Conservation (phyloP, 176 grass and related monocot species). For the Oryza rufipogon region DNA sequence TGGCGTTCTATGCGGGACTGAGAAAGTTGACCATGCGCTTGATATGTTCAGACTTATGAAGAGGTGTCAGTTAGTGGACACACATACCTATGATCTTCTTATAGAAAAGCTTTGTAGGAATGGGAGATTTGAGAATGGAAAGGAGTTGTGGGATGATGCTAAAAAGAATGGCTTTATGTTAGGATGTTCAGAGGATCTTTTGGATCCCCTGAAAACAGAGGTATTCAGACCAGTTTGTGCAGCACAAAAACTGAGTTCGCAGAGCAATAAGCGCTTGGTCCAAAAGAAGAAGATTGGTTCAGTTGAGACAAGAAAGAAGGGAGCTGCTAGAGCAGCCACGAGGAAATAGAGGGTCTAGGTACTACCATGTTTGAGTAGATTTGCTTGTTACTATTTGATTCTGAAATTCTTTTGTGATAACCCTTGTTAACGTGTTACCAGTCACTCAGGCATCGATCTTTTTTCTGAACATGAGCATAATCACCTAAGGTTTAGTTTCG, state of each 20-base stretch:
- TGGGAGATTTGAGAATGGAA: slow-evolving; percentile 64
- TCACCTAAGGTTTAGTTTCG: neutral
- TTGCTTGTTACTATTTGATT: slow-evolving; percentile 12
- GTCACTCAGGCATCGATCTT: neutral
- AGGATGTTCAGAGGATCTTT: slow-evolving; percentile 62
- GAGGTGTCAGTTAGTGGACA: slow-evolving; percentile 30
- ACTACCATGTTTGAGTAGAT: slow-evolving; percentile 3
- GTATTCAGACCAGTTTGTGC: slow-evolving; percentile 53
- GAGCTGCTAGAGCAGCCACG: neutral
- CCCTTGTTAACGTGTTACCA: slow-evolving; percentile 27
- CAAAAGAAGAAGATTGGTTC: slow-evolving; percentile 39
- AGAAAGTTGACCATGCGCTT: slow-evolving; percentile 64
- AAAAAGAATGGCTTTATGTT: slow-evolving; percentile 48
- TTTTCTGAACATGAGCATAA: neutral
- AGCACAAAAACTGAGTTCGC: slow-evolving; percentile 35
- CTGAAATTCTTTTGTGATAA: slow-evolving; percentile 26
- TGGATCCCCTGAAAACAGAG: slow-evolving; percentile 71
- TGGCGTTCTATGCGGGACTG: slow-evolving; percentile 64
- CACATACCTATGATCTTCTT: slow-evolving; percentile 58
- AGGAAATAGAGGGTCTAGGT: slow-evolving; percentile 47
- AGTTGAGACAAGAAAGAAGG: slow-evolving; percentile 39
- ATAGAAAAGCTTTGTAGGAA: slow-evolving; percentile 70
- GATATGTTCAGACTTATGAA: slow-evolving; percentile 67
- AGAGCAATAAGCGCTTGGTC: slow-evolving; percentile 40
- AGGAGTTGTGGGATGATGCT: slow-evolving; percentile 68